phyloP scores from a whole-genome alignment of 768 basidiomycete species.

The Rhizopogon rudus region DNA sequence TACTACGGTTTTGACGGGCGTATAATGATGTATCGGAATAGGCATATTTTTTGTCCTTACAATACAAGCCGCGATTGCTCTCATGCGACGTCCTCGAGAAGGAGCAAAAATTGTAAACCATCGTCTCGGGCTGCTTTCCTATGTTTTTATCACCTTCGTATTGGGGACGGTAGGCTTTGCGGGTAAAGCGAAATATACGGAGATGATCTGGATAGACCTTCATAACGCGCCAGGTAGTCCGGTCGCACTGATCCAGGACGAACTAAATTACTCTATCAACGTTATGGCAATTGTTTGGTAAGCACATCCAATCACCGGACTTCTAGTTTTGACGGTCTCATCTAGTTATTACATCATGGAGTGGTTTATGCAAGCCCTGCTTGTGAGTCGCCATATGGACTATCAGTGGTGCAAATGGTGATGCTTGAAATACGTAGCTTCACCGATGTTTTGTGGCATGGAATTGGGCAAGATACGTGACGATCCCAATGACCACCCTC shows the following conservation, averaged over 20 bases:
- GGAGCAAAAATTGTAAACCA: background rate
- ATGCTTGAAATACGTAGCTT: background rate
- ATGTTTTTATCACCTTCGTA: constrained; percentile 20
- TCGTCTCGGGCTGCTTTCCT: constrained; percentile 11
- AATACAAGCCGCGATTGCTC: constrained; percentile 9
- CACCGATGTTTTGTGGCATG: constrained; percentile 13
- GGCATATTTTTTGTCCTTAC: constrained; percentile 20
- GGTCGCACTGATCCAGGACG: constrained; percentile 11
- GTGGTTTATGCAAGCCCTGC: constrained; percentile 24
- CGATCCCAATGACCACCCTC: constrained; percentile 12
- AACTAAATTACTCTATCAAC: constrained; percentile 16
- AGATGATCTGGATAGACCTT: constrained; percentile 30
- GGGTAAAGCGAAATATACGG: constrained; percentile 20
- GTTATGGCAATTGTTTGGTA: constrained; percentile 15
- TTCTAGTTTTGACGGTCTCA: background rate
- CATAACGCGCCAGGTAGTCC: constrained; percentile 11
- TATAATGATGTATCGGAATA: background rate
- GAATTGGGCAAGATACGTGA: constrained; percentile 8
- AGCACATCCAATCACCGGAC: background rate
- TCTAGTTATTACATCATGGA: constrained; percentile 24
- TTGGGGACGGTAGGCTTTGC: constrained; percentile 25
- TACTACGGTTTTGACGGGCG: background rate
- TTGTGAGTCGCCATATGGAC: constrained; percentile 8
- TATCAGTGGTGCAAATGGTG: background rate
- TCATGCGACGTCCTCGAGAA: constrained; percentile 4